A percentile compares a stretch with the other conserved stretches of the same genome.
These are phyloP conservation scores for Camellia lanceoleosa DNA, from an alignment of 148 eudicot species.

Conservation along the genomic window DNA sequence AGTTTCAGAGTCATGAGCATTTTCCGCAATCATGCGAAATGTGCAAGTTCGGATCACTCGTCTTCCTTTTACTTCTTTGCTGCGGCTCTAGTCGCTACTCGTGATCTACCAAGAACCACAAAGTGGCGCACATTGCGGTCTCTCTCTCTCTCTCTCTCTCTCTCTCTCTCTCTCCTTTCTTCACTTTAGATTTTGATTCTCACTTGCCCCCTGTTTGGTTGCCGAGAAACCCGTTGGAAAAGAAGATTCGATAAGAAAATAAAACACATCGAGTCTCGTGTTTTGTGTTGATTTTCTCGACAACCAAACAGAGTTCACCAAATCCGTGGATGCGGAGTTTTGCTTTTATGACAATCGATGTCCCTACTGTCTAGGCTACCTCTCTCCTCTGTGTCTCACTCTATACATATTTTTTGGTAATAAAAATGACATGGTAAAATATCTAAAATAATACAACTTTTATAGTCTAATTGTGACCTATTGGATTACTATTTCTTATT, in stretches of 20 bases:
- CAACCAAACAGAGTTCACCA: neutral
- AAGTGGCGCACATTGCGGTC: conserved; percentile 43
- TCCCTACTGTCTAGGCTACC: neutral
- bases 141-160: neutral
- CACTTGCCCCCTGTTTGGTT: conserved; percentile 2
- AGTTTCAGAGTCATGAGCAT: neutral
- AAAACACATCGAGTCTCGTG: neutral
- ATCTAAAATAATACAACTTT: neutral
- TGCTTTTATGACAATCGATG: neutral
- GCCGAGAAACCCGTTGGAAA: neutral
- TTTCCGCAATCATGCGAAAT: conserved; percentile 18
- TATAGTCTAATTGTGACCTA: neutral
- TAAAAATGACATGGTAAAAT: neutral
- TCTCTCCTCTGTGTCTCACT: neutral
- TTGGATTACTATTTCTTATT: neutral
- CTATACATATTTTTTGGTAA: neutral
- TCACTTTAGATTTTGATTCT: conserved; percentile 1
- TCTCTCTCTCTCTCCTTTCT: neutral
- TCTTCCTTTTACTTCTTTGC: conserved; percentile 17
- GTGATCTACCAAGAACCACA: conserved; percentile 21
- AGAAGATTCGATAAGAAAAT: neutral
- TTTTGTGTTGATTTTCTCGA: neutral
- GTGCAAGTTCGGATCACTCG: conserved; percentile 16
- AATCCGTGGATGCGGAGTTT: neutral
- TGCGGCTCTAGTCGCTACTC: conserved; percentile 23